phyloP scores from a whole-genome alignment of 2,329 filamentous ascomycete species.

The Microcyclospora tardicrescens region DNA sequence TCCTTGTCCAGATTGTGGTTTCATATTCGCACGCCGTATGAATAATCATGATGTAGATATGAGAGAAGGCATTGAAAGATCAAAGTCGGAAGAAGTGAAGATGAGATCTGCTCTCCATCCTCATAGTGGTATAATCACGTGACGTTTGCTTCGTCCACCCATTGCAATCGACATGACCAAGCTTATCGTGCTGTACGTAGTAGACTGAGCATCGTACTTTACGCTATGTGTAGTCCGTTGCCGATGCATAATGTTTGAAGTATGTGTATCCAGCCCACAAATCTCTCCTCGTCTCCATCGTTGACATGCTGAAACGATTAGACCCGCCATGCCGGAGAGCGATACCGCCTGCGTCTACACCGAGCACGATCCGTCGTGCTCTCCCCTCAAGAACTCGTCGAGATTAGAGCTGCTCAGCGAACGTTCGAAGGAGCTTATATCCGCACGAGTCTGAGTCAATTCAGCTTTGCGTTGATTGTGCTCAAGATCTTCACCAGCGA shows the following conservation, averaged over 20 bases:
- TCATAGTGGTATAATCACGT: no score
- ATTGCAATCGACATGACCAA: no score
- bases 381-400: conserved; percentile 74
- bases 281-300: not conserved
- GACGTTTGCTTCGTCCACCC: no score
- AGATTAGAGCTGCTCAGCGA: conserved; percentile 85
- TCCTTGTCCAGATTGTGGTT: no score
- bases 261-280: conserved; percentile 3
- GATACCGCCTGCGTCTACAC: conserved; percentile 68
- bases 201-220: no score
- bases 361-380: conserved; percentile 72
- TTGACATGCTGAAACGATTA: conserved; percentile 11
- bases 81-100: not conserved
- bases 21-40: no score
- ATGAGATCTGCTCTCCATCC: not conserved
- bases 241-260: conserved; percentile 14
- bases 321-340: conserved; percentile 52
- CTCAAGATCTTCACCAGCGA: conserved; percentile 94
- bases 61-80: no score
- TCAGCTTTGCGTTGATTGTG: conserved; percentile 87
- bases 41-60: no score
- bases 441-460: conserved; percentile 84
- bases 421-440: conserved; percentile 97
- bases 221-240: no score
- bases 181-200: no score